These are phyloP conservation scores for Globisporangium emineosum DNA, from an alignment of 352 stramenopile species.

Conservation along the genomic window DNA sequence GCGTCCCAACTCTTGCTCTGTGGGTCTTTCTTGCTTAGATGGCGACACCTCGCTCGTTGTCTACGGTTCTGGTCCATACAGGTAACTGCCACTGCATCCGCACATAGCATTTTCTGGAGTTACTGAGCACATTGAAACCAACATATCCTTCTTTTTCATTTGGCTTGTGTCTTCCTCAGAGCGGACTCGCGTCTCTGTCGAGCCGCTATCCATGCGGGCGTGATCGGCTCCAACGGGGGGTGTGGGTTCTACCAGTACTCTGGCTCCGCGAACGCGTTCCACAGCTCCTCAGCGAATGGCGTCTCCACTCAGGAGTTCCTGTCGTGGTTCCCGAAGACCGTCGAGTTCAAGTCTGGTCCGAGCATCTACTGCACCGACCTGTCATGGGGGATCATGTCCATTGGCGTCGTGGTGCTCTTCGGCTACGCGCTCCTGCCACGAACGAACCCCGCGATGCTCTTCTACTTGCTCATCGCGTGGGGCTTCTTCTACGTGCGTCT, in stretches of 20 bases:
- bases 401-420: slow-evolving; percentile 30
- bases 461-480: slow-evolving; percentile 50
- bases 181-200: slow-evolving; percentile 78
- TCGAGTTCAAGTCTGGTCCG: slow-evolving; percentile 58
- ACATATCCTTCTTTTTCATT: neutral
- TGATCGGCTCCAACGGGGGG: slow-evolving; percentile 62
- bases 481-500: slow-evolving; percentile 75
- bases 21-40: slow-evolving; percentile 28
- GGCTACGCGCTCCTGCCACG: slow-evolving; percentile 54
- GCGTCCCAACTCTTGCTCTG: neutral
- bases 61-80: slow-evolving; percentile 65
- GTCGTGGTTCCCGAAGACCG: slow-evolving; percentile 83
- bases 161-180: slow-evolving; percentile 19
- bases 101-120: too few species aligned
- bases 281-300: slow-evolving; percentile 40
- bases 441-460: slow-evolving; percentile 40
- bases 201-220: slow-evolving; percentile 75
- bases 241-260: slow-evolving; percentile 33
- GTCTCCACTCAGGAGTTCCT: slow-evolving; percentile 46
- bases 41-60: slow-evolving; percentile 60
- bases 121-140: neutral
- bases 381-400: slow-evolving; percentile 63
- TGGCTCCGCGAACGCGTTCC: slow-evolving; percentile 37
- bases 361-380: slow-evolving; percentile 67
- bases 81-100: too few species aligned